Percentiles rank a stretch among this genome's conserved stretches.
phyloP scores from a whole-genome alignment of 2,329 filamentous ascomycete species.

The Trichoderma oligosporum region DNA sequence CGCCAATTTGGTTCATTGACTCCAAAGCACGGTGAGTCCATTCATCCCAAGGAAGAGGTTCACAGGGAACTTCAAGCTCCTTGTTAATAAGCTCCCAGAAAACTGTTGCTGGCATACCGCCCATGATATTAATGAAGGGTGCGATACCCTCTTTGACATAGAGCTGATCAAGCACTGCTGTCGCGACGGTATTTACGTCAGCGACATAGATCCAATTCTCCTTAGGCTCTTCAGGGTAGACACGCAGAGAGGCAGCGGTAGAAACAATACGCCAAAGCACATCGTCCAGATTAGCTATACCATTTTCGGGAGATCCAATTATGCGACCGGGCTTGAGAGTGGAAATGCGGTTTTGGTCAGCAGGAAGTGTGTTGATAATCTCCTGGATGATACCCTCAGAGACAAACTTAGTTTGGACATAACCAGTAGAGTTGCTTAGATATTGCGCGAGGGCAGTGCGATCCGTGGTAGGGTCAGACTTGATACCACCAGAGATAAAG shows the following conservation, averaged over 20 bases:
- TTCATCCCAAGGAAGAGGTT: conserved; percentile 18
- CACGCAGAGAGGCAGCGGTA: conserved; percentile 19
- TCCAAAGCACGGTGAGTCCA: conserved; percentile 21
- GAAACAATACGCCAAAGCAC: conserved; percentile 25
- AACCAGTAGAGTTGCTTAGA: conserved; percentile 18
- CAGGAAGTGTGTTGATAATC: not conserved
- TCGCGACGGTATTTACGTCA: conserved; percentile 22
- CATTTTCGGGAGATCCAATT: conserved; percentile 23
- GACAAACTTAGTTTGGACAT: conserved; percentile 27
- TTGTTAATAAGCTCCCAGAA: conserved; percentile 25
- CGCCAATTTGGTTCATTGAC: conserved; percentile 20
- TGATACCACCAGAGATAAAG: conserved; percentile 26
- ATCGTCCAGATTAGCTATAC: conserved; percentile 27
- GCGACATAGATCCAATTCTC: conserved; percentile 22
- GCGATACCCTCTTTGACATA: not conserved
- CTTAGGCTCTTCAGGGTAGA: conserved; percentile 12
- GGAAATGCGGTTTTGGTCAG: conserved; percentile 19
- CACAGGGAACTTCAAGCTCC: conserved; percentile 20
- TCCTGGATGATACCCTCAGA: conserved; percentile 24
- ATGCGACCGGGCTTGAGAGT: conserved; percentile 27
- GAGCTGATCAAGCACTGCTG: conserved; percentile 18
- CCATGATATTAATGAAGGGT: conserved; percentile 20
- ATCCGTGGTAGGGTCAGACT: conserved; percentile 4
- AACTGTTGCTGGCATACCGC: conserved; percentile 20
- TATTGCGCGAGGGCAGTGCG: conserved; percentile 1